Evolutionary conservation across 495 filamentous ascomycete genomes (phyloP).

Genomic region (Lepraria neglecta): DNA sequence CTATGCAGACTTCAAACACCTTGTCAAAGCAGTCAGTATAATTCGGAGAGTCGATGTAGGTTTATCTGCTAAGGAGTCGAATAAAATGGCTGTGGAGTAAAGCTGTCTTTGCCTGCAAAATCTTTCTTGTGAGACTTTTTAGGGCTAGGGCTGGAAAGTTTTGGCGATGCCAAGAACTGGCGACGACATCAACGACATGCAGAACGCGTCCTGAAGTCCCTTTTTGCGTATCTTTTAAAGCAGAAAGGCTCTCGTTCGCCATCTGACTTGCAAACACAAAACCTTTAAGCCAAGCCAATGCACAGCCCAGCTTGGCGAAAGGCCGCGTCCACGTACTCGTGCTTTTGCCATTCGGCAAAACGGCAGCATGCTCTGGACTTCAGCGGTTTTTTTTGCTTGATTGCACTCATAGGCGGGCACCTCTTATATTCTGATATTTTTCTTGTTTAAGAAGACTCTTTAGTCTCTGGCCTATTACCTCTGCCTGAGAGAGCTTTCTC

Average conservation of each 20-base stretch:
- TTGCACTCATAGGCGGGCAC: background rate
- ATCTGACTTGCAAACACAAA: background rate
- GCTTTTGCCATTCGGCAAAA: slow-evolving; percentile 9
- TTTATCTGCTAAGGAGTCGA: no score
- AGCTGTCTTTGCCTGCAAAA: no score
- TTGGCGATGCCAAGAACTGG: slow-evolving; percentile 1
- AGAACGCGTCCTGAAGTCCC: background rate
- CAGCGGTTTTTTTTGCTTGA: background rate
- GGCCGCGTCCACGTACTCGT: slow-evolving; percentile 2
- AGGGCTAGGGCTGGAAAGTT: no score
- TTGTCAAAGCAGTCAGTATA: no score
- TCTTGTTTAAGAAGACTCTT: background rate
- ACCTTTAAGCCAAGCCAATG: background rate
- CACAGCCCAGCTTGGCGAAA: slow-evolving; percentile 4
- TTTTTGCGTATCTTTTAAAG: background rate
- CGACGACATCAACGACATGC: background rate
- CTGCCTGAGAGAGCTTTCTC: background rate
- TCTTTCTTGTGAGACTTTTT: no score
- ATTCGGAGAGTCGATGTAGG: no score
- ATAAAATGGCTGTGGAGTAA: no score
- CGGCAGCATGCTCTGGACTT: slow-evolving; percentile 8
- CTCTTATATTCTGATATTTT: background rate
- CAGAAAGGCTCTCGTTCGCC: background rate
- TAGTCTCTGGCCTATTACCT: background rate
- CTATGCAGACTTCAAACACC: no score